Evolutionary conservation across 1,139 yeast genomes (phyloP), one percentile per base, ranked within the genome.

Genomic region (Protomyces inundatus): DNA sequence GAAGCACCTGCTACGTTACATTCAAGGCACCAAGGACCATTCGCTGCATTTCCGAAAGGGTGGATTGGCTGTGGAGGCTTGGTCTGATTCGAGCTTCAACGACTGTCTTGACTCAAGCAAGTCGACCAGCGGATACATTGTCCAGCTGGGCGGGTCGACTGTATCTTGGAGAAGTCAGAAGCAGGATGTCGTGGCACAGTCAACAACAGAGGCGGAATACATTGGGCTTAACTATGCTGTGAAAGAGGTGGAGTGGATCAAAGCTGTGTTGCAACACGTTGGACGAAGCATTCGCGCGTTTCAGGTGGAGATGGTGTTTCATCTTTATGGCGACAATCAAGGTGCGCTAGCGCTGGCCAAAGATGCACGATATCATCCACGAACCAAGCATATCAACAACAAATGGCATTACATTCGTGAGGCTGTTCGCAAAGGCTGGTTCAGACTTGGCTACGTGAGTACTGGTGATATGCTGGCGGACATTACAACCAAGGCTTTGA

Each of bases 371-470:
- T 52, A 46, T 42, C 69, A 67, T 54, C 32, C 46, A 23, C 30
- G 66, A 23, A 67, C 70, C 51, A 69, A 68, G 50, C 69, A 66
- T 46, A 67, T 67, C n/a, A 69, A 65, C 48, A 48, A 68, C 2
- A 51, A 39, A 32, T 57, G 58, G 51, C 71, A 69, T 50, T 59
- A 61, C 51, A 35, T 66, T 23, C 48, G 70, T 1, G 50, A 54
- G 23, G n/a, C 30, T 14, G 42, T 37, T 12, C 42, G 42, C 12
- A 5, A 16, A n/a, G 48, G 10, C 9, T 23, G 48, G 10, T n/a
- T 42, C 30, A 7, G 10, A 4, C 16, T 42, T 5, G 30, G 30
- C 14, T 42, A 23, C 23, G 48, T 42, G 4, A 5, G 7, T 4
- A 42, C 30, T n/a, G 48, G 33, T 4, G 48, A 42, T n/a, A 42